Evolutionary conservation across 345 rosid genomes (phyloP).

Genomic region (Mallotus nudiflorus): DNA sequence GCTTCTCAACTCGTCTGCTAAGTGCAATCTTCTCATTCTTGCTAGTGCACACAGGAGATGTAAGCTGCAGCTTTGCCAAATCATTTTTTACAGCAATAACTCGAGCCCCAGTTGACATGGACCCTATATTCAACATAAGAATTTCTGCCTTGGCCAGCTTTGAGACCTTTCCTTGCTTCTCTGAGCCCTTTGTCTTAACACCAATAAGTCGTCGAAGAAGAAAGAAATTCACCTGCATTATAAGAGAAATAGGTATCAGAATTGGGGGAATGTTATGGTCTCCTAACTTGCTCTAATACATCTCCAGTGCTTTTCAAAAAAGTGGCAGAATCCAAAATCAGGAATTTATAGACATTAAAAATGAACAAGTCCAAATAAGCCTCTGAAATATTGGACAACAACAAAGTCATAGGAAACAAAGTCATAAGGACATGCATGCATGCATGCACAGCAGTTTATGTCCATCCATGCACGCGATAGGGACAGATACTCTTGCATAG

Average conservation of each 20-base stretch:
- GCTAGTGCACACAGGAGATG: conserved; percentile 92
- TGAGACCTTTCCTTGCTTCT: conserved; percentile 88
- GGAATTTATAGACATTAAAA: no score
- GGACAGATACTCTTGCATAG: no score
- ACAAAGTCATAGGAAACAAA: no score
- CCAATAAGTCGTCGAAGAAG: conserved; percentile 83
- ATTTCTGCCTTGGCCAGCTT: conserved; percentile 87
- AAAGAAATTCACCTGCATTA: conserved; percentile 77
- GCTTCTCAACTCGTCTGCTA: conserved; percentile 85
- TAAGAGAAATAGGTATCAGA: not conserved
- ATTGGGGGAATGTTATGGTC: not conserved
- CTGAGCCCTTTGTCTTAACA: conserved; percentile 92
- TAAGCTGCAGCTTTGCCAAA: conserved; percentile 84
- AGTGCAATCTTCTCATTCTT: conserved; percentile 85
- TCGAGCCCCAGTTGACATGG: conserved; percentile 95
- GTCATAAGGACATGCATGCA: no score
- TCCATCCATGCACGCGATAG: no score
- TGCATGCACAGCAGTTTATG: no score
- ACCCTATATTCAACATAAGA: conserved; percentile 90
- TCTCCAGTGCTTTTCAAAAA: no score
- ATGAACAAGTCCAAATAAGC: no score
- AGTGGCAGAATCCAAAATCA: no score
- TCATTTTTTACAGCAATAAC: conserved; percentile 84
- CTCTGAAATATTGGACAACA: no score
- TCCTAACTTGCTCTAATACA: no score